Conservation (phyloP, 192 early-diverging fungal genomes). For the Mortierella claussenii region DNA sequence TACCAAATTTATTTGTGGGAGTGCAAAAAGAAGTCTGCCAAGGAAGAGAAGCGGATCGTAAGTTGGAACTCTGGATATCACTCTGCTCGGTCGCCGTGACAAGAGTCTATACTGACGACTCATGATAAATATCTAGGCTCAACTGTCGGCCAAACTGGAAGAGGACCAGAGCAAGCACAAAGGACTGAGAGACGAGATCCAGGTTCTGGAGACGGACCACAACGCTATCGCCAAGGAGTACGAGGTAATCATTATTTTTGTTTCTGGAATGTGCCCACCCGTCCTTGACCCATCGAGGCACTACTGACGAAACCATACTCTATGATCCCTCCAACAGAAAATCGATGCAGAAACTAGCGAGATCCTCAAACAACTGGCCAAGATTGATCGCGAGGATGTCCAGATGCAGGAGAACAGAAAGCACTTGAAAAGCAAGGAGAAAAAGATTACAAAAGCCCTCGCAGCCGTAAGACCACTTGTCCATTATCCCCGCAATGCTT, state of each 20-base stretch:
- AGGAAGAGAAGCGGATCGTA: constrained; percentile 58
- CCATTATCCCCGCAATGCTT: not conserved
- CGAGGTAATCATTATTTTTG: constrained; percentile 49
- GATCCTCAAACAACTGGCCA: constrained; percentile 67
- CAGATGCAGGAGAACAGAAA: constrained; percentile 89
- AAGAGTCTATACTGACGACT: too few species aligned
- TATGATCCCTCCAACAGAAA: constrained; percentile 39
- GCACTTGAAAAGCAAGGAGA: constrained; percentile 79
- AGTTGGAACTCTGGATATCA: too few species aligned
- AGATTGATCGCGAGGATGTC: constrained; percentile 83
- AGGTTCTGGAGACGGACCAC: constrained; percentile 69
- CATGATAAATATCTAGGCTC: too few species aligned
- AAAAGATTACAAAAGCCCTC: constrained; percentile 78
- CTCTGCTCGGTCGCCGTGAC: too few species aligned
- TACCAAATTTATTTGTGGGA: constrained; percentile 82
- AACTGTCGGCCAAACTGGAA: constrained; percentile 64
- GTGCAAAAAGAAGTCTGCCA: constrained; percentile 60
- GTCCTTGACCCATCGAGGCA: too few species aligned
- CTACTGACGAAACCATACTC: too few species aligned
- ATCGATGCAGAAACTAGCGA: constrained; percentile 68
- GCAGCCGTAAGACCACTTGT: constrained; percentile 58
- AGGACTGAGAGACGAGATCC: constrained; percentile 70
- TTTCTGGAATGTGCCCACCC: too few species aligned
- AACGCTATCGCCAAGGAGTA: constrained; percentile 67
- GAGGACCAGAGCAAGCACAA: constrained; percentile 70